Base-by-base conservation (phyloP, 805 yeast genomes). In the Millerozyma miso region DNA sequence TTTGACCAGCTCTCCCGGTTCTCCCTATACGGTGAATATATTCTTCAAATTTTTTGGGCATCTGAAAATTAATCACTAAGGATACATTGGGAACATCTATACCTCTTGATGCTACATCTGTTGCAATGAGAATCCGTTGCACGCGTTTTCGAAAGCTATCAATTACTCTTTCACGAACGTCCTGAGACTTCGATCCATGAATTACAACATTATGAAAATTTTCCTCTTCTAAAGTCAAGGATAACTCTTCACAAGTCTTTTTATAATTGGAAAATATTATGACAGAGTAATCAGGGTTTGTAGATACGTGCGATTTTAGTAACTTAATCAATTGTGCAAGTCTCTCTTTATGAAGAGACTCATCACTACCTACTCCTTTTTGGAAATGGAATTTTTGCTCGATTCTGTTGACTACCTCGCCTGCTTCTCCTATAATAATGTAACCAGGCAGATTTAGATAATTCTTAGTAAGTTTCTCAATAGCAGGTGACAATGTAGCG, bases 51-150 rank as follows among this genome's bases (percentile, higher is more conserved):
- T 73, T 71, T 48, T 73, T 77, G 7, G 89, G 67, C 90, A 90
- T 83, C 52, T 91, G 96, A 56, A 76, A 90, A 60, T 91, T 93
- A 16, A 93, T 62, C 7, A 91, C 98, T 31, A 90, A 60, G 0
- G 93, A 79, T 5, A 91, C 95, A 51, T 86, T 76, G 1, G 88
- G 83, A n/a, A 91, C 81, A 62, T 93, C 98, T 36, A 91, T 79
- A 59, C 99, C 99, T 67, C 99, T 78, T 2, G 96, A 95, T 0
- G 97, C 97, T 18, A 91, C 88, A 60, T 91, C 97, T 0, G 98
- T 93, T 3, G 97, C 98, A 14, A 91, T 81, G 35, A 91, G 64
- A 4, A 87, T 70, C 40, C 80, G 82, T 0, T 75, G 76, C 18
- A 66, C 62, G 1, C 85, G 82, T 4, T 63, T 49, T 36, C 82